A percentile compares a stretch with the other conserved stretches of the same genome.
These are phyloP conservation scores for Somion occarium DNA, from an alignment of 1,284 basidiomycete species.

Conservation along the genomic window DNA sequence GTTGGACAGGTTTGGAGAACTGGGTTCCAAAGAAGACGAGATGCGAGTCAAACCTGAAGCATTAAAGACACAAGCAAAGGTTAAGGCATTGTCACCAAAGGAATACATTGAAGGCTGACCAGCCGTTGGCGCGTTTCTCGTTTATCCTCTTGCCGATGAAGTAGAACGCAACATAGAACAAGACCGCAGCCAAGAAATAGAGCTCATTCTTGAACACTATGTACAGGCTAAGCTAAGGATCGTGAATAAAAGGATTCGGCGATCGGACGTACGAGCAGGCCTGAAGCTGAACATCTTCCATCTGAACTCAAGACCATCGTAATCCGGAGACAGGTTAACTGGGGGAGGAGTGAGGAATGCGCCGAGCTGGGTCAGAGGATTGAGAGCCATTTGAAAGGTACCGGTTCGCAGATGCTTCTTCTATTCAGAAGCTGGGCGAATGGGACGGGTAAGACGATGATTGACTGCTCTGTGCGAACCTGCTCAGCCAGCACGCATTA, in stretches of 20 bases:
- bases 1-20: conserved; percentile 58
- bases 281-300: conserved; percentile 79
- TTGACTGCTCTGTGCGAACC: too few species aligned
- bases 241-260: neutral
- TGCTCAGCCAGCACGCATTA: too few species aligned
- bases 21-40: conserved; percentile 53
- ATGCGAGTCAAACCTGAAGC: conserved; percentile 54
- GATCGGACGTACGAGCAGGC: conserved; percentile 57
- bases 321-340: conserved; percentile 38
- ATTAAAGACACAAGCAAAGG: conserved; percentile 5
- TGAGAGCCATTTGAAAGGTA: conserved; percentile 5
- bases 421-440: neutral
- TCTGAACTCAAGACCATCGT: conserved; percentile 59
- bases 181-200: conserved; percentile 45
- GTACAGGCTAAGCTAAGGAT: neutral
- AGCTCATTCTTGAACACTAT: conserved; percentile 66
- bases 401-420: neutral
- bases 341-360: conserved; percentile 41
- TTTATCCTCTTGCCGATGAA: conserved; percentile 55
- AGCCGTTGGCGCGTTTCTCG: conserved; percentile 47
- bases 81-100: neutral
- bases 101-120: conserved; percentile 33
- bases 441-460: too few species aligned
- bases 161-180: conserved; percentile 50
- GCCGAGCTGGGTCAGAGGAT: conserved; percentile 9